Conservation (phyloP, 129 eudicot species). For the Escallonia rubra region DNA sequence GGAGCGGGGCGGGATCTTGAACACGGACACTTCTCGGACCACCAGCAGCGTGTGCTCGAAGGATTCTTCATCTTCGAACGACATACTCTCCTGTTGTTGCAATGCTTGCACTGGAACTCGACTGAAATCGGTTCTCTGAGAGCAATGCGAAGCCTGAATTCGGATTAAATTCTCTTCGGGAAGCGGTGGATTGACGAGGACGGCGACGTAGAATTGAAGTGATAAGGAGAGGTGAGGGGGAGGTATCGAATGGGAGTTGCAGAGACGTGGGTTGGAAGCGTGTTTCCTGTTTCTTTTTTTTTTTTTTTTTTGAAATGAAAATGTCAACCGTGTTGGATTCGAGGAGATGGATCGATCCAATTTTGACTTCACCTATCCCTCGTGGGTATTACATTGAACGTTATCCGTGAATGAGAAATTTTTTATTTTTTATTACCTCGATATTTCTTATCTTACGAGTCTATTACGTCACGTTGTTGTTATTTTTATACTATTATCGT, state of each 20-base stretch:
- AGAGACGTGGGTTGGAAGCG: constrained; percentile 22
- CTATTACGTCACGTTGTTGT: too few species aligned
- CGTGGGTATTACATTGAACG: too few species aligned
- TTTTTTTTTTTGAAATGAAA: too few species aligned
- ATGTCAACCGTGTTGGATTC: background rate
- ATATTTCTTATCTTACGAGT: too few species aligned
- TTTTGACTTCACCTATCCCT: too few species aligned
- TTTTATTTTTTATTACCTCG: too few species aligned
- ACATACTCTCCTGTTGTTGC: constrained; percentile 28
- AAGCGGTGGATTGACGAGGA: background rate
- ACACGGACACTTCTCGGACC: constrained; percentile 86
- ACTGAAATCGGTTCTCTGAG: too few species aligned
- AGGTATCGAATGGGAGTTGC: background rate
- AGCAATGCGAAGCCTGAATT: background rate
- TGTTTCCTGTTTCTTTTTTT: background rate
- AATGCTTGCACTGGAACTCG: background rate
- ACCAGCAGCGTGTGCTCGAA: constrained; percentile 96
- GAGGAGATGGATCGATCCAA: background rate
- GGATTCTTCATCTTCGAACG: constrained; percentile 71
- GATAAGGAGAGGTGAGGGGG: background rate
- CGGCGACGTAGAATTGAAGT: background rate
- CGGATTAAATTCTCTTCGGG: background rate
- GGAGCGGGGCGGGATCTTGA: constrained; percentile 93
- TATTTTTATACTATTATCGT: too few species aligned
- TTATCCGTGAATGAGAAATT: too few species aligned